These are phyloP conservation scores for Fusarium sp. DNA, from an alignment of 2,329 filamentous ascomycete genomes.

Conservation along the genomic window DNA sequence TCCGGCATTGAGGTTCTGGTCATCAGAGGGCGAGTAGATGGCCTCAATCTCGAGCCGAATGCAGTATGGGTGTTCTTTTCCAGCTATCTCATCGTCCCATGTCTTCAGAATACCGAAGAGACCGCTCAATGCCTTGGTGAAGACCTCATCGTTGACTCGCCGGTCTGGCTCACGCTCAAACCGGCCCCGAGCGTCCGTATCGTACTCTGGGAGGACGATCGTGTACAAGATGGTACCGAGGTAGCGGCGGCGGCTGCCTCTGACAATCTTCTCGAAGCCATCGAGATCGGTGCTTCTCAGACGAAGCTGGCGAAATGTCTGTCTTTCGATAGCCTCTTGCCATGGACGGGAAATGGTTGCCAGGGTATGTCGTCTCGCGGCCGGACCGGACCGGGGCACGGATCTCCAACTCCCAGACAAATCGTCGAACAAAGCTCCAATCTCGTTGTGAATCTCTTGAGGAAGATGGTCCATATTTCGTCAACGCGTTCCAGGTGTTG, in stretches of 20 bases:
- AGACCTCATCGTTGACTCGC: slow-evolving; percentile 33
- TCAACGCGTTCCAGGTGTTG: not conserved
- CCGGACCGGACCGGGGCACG: slow-evolving; percentile 11
- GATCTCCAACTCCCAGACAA: slow-evolving; percentile 20
- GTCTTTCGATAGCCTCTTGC: slow-evolving; percentile 37
- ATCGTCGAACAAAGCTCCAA: slow-evolving; percentile 28
- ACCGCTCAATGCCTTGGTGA: slow-evolving; percentile 31
- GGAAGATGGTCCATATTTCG: slow-evolving; percentile 24
- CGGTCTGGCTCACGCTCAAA: slow-evolving; percentile 37
- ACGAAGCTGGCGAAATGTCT: slow-evolving; percentile 32
- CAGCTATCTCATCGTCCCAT: slow-evolving; percentile 28
- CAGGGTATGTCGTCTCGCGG: slow-evolving; percentile 22
- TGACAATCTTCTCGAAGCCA: slow-evolving; percentile 26
- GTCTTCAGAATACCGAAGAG: slow-evolving; percentile 28
- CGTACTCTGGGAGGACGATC: slow-evolving; percentile 33
- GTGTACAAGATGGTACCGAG: slow-evolving; percentile 27
- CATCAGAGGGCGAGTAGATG: slow-evolving; percentile 22
- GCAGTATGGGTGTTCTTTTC: slow-evolving; percentile 20
- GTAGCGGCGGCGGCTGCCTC: slow-evolving; percentile 30
- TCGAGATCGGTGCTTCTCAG: slow-evolving; percentile 34
- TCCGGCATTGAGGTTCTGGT: slow-evolving; percentile 10
- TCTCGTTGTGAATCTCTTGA: slow-evolving; percentile 34
- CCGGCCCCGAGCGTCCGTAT: slow-evolving; percentile 17
- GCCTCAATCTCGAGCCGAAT: slow-evolving; percentile 26
- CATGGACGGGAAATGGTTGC: slow-evolving; percentile 37